Evolutionary conservation across 495 filamentous ascomycete genomes (phyloP).

Genomic region (Daldinia childiae): DNA sequence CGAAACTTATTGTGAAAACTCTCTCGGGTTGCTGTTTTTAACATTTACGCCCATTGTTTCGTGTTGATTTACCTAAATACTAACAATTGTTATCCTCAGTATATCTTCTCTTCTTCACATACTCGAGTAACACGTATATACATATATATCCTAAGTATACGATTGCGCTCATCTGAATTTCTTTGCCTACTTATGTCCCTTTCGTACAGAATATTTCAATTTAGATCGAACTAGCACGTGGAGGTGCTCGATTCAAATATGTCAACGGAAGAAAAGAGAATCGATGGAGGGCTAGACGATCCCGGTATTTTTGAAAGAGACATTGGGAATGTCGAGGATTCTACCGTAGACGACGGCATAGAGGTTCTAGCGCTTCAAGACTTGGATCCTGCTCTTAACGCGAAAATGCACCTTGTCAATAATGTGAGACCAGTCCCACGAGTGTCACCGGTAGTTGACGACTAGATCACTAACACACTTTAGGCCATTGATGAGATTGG

Average conservation of each 20-base stretch:
- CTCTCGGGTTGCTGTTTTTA: neutral
- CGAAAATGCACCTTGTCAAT: conserved; percentile 76
- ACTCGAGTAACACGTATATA: neutral
- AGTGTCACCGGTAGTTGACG: conserved; percentile 4
- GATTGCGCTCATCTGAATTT: neutral
- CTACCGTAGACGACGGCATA: conserved; percentile 46
- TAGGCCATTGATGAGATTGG: conserved; percentile 79
- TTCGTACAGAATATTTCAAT: neutral
- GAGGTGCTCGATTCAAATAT: conserved; percentile 4
- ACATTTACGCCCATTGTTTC: neutral
- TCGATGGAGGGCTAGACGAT: conserved; percentile 8
- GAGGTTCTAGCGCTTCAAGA: conserved; percentile 62
- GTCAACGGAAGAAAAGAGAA: conserved; percentile 23
- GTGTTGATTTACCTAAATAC: neutral
- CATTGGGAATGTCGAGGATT: conserved; percentile 25
- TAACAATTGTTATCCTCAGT: neutral
- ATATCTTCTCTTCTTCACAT: neutral
- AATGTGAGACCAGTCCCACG: conserved; percentile 59
- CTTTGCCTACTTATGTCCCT: neutral
- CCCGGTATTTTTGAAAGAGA: conserved; percentile 31
- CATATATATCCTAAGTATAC: neutral
- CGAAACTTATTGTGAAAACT: neutral
- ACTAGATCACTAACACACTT: conserved; percentile 16
- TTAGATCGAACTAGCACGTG: neutral
- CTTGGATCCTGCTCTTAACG: conserved; percentile 70